These are phyloP conservation scores for Trichoderma polysporum DNA, from an alignment of 2,329 filamentous ascomycete species.

Conservation along the genomic window DNA sequence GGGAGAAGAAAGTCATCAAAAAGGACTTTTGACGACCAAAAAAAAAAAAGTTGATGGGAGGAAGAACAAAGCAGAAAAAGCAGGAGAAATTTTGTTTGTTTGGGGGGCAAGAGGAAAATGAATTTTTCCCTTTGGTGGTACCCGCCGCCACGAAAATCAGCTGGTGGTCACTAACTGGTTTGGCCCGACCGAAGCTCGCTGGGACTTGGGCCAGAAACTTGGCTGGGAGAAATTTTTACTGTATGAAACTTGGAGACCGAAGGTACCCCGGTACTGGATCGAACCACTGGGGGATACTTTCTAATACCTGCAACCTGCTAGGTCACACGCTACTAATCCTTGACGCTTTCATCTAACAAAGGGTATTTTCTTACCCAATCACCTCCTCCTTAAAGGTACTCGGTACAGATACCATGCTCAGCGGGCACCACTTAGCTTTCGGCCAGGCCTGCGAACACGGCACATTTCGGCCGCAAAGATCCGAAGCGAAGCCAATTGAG, in stretches of 20 bases:
- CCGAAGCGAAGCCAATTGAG: neutral
- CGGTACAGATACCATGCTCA: neutral
- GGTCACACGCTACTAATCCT: rapidly evolving
- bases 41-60: neutral
- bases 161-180: slow-evolving; percentile 11
- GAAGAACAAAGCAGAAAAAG: neutral
- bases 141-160: slow-evolving; percentile 17
- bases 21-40: neutral
- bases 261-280: neutral
- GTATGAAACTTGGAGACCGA: neutral
- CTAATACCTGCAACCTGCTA: neutral
- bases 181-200: neutral
- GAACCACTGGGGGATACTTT: neutral
- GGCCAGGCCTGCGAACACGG: neutral
- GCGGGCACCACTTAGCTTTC: neutral
- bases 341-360: neutral
- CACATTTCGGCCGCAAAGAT: neutral
- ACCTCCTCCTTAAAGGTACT: neutral
- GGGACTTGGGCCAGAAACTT: neutral
- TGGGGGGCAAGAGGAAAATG: neutral
- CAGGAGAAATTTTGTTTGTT: neutral
- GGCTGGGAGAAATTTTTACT: neutral
- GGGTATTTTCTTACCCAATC: neutral
- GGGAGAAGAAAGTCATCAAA: neutral
- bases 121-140: slow-evolving; percentile 12